Evolutionary conservation across 208 protist species (phyloP), one percentile per base, ranked within the genome.

Genomic region (Trypanosoma platydactyli): DNA sequence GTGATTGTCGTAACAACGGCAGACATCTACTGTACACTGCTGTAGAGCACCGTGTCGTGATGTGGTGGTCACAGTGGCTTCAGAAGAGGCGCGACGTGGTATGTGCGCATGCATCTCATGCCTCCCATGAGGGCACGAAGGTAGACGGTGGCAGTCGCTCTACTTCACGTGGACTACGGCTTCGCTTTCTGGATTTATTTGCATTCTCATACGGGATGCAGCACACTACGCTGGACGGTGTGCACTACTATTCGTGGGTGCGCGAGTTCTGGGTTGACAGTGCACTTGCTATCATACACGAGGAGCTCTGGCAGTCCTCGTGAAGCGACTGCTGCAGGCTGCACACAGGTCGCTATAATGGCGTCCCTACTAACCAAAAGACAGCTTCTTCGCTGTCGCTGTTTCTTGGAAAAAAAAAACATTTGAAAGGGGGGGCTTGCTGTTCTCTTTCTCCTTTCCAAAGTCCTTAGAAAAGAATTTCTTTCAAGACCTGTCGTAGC

Each of bases 231-330:
- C 64, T 64, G 27, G 68, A 73, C 30, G 68, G 68, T n/a, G 64
- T 64, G 12, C 68, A 73, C 64, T 73, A 71, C 59, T 44, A 40
- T 52, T 73, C 60, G 9, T 73, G 62, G 68, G 68, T 71, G n/a
- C 22, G 68, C 4, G 68, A 73, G 15, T 7, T 25, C 1, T 73
- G 68, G 64, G 46, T 73, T 7, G 68, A 73, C 35, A 44, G 29
- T 30, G 11, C 72, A 16, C 41, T 70, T 20, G 64, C 57, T 6
- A 41, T 48, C 16, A 16, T 71, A 7, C 18, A 27, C 3, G 49
- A 53, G 49, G 45, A 50, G 45, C 13, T 13, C 6, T 13, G 45
- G 45, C 15, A 13, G 20, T 12, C 45, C 6, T 13, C 45, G 5
- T 13, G 20, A 24, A n/a, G 20, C 20, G 9, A 38, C 33, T 9